Percentiles rank a stretch among this genome's conserved stretches.
Evolutionary conservation across 306 rosid species (phyloP).

Genomic region (peach (Prunus persica)): DNA sequence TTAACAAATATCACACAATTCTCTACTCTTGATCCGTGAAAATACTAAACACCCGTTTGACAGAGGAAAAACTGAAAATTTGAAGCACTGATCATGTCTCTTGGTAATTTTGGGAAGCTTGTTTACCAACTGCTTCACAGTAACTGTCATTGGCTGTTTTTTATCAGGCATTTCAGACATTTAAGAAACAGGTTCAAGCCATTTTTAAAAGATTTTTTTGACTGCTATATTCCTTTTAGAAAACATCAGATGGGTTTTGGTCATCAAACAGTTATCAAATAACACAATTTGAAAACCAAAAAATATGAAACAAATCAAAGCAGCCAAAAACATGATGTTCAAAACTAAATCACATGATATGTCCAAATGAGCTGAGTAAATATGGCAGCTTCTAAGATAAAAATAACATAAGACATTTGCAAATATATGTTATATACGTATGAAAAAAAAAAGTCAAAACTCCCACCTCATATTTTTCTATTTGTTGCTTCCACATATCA

Average conservation of each 20-base stretch:
- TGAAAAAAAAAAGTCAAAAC: slow-evolving; percentile 14
- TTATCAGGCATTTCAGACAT: too few species aligned
- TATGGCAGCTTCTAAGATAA: slow-evolving; percentile 1
- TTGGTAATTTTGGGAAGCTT: too few species aligned
- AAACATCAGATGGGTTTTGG: neutral
- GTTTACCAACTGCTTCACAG: too few species aligned
- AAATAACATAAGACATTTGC: neutral
- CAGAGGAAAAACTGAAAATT: too few species aligned
- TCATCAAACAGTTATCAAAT: neutral
- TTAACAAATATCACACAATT: neutral
- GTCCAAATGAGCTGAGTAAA: neutral
- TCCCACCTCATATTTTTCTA: slow-evolving; percentile 59
- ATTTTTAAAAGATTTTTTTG: neutral
- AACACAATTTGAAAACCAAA: neutral
- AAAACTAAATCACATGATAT: neutral
- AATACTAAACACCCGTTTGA: neutral
- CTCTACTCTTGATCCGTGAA: neutral
- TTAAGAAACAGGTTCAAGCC: neutral
- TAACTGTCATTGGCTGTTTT: too few species aligned
- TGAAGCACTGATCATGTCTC: too few species aligned
- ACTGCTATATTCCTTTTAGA: neutral
- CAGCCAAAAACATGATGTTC: neutral
- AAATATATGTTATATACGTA: neutral
- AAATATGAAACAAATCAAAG: neutral
- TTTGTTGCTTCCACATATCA: slow-evolving; percentile 50